Conservation (phyloP, 331 rosid genomes). For the Pyracantha coccinea region DNA sequence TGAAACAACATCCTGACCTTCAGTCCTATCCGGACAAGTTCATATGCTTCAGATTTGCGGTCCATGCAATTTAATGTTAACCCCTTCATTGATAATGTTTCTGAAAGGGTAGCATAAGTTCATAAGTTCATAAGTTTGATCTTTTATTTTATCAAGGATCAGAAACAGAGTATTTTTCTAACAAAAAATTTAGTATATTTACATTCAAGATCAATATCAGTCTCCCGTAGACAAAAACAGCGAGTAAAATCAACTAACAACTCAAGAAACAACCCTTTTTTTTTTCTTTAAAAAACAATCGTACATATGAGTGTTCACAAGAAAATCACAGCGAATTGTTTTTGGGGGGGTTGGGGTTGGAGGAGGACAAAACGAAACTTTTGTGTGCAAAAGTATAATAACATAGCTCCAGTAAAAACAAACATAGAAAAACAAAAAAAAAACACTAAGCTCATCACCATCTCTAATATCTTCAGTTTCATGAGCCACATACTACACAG, state of each 20-base stretch:
- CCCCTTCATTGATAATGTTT: conserved; percentile 99
- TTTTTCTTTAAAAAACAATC: background rate
- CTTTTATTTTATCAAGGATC: background rate
- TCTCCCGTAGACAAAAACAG: background rate
- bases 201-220: background rate
- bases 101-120: conserved; percentile 32
- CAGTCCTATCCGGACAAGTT: conserved; percentile 88
- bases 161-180: background rate
- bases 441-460: background rate
- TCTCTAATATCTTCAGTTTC: background rate
- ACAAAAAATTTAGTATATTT: background rate
- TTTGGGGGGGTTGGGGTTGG: no score
- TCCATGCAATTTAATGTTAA: conserved; percentile 95
- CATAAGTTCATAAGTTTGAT: conserved; percentile 3
- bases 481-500: background rate
- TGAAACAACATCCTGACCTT: conserved; percentile 50
- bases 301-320: background rate
- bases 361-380: background rate
- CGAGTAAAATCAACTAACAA: background rate
- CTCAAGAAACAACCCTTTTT: background rate
- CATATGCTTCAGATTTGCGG: conserved; percentile 96
- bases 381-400: background rate
- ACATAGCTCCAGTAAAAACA: background rate
- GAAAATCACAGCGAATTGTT: background rate
- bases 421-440: background rate